Conservation (phyloP, 768 basidiomycete species). For the Lyophyllum atratum region DNA sequence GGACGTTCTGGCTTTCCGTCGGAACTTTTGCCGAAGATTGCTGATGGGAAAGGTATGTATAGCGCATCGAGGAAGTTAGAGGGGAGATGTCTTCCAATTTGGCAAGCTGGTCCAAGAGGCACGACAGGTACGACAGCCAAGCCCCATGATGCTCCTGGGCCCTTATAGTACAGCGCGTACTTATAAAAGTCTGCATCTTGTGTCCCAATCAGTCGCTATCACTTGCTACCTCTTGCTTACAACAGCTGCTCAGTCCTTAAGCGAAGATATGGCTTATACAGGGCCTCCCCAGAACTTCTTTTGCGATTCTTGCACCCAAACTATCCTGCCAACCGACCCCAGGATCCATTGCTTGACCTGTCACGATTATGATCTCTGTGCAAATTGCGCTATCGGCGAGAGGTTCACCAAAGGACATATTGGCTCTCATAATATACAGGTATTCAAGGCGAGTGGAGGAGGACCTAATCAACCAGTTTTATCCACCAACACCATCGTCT, state of each 20-base stretch:
- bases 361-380: conserved; percentile 13
- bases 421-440: conserved; percentile 3
- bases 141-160: no score
- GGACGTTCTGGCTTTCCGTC: no score
- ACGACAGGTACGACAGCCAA: no score
- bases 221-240: no score
- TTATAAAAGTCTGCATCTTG: no score
- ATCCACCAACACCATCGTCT: conserved; percentile 9
- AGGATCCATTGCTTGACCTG: conserved; percentile 13
- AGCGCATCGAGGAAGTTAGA: no score
- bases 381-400: conserved; percentile 13
- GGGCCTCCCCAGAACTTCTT: conserved; percentile 1
- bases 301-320: conserved; percentile 13
- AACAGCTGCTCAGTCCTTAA: background rate
- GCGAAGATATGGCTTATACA: background rate
- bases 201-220: no score
- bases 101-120: no score
- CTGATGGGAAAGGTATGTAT: no score
- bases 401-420: conserved; percentile 10
- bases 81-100: no score
- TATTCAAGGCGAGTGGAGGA: conserved; percentile 15
- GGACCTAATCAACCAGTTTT: background rate
- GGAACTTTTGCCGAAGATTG: no score
- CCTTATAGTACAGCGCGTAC: no score
- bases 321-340: conserved; percentile 2